These are phyloP conservation scores for Penicillium angulare DNA, from an alignment of 495 filamentous ascomycete species.

Conservation along the genomic window DNA sequence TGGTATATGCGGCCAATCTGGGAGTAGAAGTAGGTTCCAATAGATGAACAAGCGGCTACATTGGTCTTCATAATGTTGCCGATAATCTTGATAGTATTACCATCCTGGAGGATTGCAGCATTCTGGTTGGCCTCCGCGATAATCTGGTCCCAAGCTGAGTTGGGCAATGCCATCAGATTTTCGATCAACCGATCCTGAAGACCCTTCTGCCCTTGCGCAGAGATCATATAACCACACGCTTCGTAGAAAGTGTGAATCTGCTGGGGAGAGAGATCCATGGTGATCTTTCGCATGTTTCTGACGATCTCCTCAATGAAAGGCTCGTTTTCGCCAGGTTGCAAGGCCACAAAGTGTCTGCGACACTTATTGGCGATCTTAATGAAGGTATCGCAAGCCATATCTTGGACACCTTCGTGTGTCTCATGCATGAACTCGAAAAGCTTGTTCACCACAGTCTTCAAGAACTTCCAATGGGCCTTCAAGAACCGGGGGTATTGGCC, in stretches of 20 bases:
- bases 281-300: conserved; percentile 90
- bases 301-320: conserved; percentile 99
- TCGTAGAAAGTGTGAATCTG: conserved; percentile 99
- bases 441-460: conserved; percentile 99
- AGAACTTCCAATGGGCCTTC: conserved; percentile 99
- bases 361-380: conserved; percentile 99
- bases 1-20: conserved; percentile 97
- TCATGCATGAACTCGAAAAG: conserved; percentile 99
- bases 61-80: conserved; percentile 99
- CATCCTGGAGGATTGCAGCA: conserved; percentile 79
- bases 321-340: conserved; percentile 91
- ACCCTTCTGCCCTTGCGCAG: conserved; percentile 88
- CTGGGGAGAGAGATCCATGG: conserved; percentile 88
- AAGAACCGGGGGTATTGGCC: conserved; percentile 97
- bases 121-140: conserved; percentile 80
- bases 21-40: conserved; percentile 97
- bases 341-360: conserved; percentile 91
- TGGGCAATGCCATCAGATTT: conserved; percentile 91
- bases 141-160: conserved; percentile 91
- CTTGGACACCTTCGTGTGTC: conserved; percentile 98
- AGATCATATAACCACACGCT: conserved; percentile 98
- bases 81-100: conserved; percentile 94
- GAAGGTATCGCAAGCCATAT: conserved; percentile 99
- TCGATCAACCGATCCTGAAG: conserved; percentile 87
- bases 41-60: conserved; percentile 92